Conservation (phyloP, 495 filamentous ascomycete species). For the Acidomyces sp. region DNA sequence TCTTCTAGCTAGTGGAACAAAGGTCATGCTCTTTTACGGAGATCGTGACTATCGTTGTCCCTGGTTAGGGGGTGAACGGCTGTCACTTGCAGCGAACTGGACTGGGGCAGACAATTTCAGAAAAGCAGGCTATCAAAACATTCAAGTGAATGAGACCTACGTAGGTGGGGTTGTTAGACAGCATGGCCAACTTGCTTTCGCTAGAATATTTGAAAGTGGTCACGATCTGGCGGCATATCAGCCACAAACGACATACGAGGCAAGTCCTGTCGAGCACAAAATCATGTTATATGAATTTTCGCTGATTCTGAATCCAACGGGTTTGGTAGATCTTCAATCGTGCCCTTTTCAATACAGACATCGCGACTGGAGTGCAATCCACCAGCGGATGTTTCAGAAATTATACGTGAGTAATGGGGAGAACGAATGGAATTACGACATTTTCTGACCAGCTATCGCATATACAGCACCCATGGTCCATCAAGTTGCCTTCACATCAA, state of each 20-base stretch:
- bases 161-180: conserved; percentile 22
- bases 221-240: conserved; percentile 3
- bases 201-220: conserved; percentile 19
- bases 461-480: conserved; percentile 18
- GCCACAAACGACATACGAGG: too few species aligned
- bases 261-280: too few species aligned
- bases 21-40: conserved; percentile 31
- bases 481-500: conserved; percentile 18
- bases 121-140: conserved; percentile 18
- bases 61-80: conserved; percentile 22
- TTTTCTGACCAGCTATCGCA: too few species aligned
- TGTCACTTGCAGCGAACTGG: conserved; percentile 16
- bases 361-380: conserved; percentile 21
- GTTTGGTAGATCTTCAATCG: conserved; percentile 27
- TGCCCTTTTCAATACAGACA: conserved; percentile 24
- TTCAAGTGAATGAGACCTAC: conserved; percentile 18
- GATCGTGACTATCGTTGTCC: conserved; percentile 39
- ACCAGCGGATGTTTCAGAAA: background rate
- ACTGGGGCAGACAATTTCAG: conserved; percentile 12
- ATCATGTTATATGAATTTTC: too few species aligned
- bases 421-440: too few species aligned
- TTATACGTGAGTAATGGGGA: too few species aligned
- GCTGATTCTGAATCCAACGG: too few species aligned
- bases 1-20: conserved; percentile 38
- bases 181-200: conserved; percentile 21